These are phyloP conservation scores for Metschnikowia matae DNA, from an alignment of 805 yeast genomes.

Conservation along the genomic window DNA sequence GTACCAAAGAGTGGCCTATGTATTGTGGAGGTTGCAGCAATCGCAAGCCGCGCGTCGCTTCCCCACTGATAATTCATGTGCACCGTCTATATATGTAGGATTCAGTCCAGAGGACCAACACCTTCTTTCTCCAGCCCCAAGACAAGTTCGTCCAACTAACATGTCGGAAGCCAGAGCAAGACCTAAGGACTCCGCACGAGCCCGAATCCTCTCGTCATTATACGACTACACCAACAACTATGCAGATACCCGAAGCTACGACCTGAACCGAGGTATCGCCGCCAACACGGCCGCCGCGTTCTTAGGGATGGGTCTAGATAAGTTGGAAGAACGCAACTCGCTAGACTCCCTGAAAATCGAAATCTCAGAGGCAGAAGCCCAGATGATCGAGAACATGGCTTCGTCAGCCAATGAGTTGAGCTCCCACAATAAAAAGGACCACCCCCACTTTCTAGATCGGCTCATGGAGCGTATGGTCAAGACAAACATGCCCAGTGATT, in stretches of 20 bases:
- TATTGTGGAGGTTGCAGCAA: neutral
- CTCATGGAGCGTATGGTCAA: conserved; percentile 50
- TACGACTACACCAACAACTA: conserved; percentile 24
- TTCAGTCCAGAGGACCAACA: neutral
- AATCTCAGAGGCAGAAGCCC: conserved; percentile 28
- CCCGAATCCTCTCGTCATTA: conserved; percentile 14
- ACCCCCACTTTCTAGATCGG: conserved; percentile 53
- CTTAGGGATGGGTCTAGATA: conserved; percentile 30
- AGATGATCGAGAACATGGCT: conserved; percentile 25
- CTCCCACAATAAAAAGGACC: conserved; percentile 8
- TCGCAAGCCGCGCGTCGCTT: conserved; percentile 2
- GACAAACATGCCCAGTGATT: conserved; percentile 46
- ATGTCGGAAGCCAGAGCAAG: conserved; percentile 8
- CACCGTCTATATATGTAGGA: neutral
- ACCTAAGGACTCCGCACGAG: conserved; percentile 5
- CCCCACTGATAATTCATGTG: conserved; percentile 4
- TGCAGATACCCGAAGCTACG: conserved; percentile 23
- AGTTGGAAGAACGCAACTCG: conserved; percentile 5
- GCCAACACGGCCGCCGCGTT: conserved; percentile 37
- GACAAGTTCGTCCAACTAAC: neutral
- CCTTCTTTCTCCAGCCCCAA: neutral
- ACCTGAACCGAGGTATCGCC: conserved; percentile 30
- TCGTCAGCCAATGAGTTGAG: conserved; percentile 27
- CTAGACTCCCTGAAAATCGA: conserved; percentile 1
- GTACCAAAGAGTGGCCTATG: neutral